Conservation (phyloP, 2,329 filamentous ascomycete species). For the Fusarium floridanum region DNA sequence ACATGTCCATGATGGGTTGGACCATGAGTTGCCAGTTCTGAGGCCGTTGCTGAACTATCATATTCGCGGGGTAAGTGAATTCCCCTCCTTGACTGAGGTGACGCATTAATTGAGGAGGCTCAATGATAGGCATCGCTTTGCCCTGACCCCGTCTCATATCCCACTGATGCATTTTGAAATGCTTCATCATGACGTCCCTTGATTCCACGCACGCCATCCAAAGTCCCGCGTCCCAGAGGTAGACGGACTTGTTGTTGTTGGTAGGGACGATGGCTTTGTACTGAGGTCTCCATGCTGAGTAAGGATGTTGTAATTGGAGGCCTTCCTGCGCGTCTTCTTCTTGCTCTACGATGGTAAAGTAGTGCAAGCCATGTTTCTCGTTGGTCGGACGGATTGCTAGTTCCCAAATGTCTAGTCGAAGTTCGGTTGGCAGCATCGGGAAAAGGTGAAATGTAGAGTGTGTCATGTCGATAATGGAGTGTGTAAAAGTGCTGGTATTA, state of each 20-base stretch:
- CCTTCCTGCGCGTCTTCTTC: background rate
- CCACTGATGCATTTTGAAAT: background rate
- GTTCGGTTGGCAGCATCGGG: background rate
- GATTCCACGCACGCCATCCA: slow-evolving; percentile 2
- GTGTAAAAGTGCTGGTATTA: background rate
- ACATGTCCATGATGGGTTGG: background rate
- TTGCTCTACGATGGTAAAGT: background rate
- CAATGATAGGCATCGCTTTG: background rate
- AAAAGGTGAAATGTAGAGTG: background rate
- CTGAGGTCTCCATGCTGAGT: background rate
- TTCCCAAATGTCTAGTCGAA: background rate
- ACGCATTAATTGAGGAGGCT: background rate
- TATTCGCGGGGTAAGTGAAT: background rate
- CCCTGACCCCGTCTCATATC: too few relatives aligned
- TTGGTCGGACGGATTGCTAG: background rate
- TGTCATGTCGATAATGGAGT: background rate
- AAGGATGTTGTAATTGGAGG: background rate
- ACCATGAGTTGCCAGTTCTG: background rate
- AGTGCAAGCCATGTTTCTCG: background rate
- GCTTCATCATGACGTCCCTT: background rate
- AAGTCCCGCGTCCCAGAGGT: slow-evolving; percentile 2
- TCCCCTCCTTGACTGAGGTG: background rate
- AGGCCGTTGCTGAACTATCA: background rate
- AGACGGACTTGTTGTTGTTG: background rate
- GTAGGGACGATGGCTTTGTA: background rate